These are phyloP conservation scores for Yarrowia bubula DNA, from an alignment of 805 yeast genomes.

Conservation along the genomic window DNA sequence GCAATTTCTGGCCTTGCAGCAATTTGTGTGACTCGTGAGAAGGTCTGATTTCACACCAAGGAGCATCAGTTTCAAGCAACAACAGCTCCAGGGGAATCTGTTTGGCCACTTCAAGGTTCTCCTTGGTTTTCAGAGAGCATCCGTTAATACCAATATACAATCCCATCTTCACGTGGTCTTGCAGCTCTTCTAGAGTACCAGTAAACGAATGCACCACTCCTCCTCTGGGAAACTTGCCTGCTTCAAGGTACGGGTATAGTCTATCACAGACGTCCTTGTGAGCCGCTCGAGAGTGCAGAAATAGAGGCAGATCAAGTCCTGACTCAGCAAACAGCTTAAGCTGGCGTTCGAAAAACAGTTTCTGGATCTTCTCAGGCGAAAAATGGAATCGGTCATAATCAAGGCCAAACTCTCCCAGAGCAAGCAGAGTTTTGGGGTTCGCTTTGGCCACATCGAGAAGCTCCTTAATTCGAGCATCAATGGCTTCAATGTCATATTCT, in stretches of 20 bases:
- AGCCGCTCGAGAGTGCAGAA: constrained; percentile 86
- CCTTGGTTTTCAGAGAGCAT: constrained; percentile 79
- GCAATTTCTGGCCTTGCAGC: constrained; percentile 43
- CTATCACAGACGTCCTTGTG: constrained; percentile 72
- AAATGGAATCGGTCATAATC: constrained; percentile 89
- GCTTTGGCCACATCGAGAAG: constrained; percentile 51
- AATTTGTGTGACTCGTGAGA: constrained; percentile 69
- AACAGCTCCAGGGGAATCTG: constrained; percentile 67
- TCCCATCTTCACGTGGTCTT: constrained; percentile 54
- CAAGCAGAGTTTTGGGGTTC: constrained; percentile 54
- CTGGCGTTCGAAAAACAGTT: constrained; percentile 66
- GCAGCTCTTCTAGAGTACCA: constrained; percentile 67
- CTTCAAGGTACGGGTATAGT: constrained; percentile 56
- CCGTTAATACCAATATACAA: constrained; percentile 86
- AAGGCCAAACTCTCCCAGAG: constrained; percentile 93
- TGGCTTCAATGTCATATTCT: neutral
- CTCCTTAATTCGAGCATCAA: constrained; percentile 45
- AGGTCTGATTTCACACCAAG: constrained; percentile 94
- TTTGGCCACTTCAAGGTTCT: constrained; percentile 64
- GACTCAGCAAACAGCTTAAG: constrained; percentile 60
- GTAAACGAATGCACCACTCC: constrained; percentile 98
- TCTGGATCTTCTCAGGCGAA: constrained; percentile 67
- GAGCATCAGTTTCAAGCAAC: constrained; percentile 92
- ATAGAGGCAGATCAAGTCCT: constrained; percentile 63
- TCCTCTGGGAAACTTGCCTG: constrained; percentile 44